Conservation (phyloP, 164 flowering plant species). For the Vitis riparia region DNA sequence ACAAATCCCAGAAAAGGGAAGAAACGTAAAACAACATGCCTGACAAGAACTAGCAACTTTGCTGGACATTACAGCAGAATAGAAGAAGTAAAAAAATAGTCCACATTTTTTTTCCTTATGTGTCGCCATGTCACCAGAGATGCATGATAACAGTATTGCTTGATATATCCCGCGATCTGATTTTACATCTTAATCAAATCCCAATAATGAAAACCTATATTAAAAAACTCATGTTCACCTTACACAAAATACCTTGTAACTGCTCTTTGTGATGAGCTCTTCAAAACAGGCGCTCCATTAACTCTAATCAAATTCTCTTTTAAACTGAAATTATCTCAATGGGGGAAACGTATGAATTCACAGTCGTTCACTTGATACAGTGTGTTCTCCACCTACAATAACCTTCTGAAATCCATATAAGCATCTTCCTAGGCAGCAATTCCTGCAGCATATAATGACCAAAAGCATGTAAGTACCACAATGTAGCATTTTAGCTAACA, state of each 20-base stretch:
- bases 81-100: slow-evolving; percentile 4
- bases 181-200: slow-evolving; percentile 43
- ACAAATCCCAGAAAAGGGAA: slow-evolving; percentile 15
- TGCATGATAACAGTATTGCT: slow-evolving; percentile 25
- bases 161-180: slow-evolving; percentile 35
- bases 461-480: slow-evolving; percentile 13
- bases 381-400: slow-evolving; percentile 31
- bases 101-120: slow-evolving; percentile 20
- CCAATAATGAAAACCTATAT: slow-evolving; percentile 33
- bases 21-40: slow-evolving; percentile 8
- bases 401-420: slow-evolving; percentile 25
- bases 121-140: slow-evolving; percentile 24
- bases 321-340: slow-evolving; percentile 20
- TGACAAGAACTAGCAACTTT: slow-evolving; percentile 36
- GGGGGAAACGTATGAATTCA: slow-evolving; percentile 29
- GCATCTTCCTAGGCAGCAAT: slow-evolving; percentile 55
- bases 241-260: slow-evolving; percentile 36
- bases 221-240: slow-evolving; percentile 37
- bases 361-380: neutral
- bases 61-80: slow-evolving; percentile 29
- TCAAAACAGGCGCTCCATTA: slow-evolving; percentile 38
- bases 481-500: neutral
- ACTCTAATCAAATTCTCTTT: slow-evolving; percentile 33
- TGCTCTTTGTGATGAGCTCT: slow-evolving; percentile 25
- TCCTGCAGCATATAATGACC: slow-evolving; percentile 38